A percentile compares a stretch with the other conserved stretches of the same genome.
phyloP scores from a whole-genome alignment of 1,139 yeast species.

The Geotrichum reessii region DNA sequence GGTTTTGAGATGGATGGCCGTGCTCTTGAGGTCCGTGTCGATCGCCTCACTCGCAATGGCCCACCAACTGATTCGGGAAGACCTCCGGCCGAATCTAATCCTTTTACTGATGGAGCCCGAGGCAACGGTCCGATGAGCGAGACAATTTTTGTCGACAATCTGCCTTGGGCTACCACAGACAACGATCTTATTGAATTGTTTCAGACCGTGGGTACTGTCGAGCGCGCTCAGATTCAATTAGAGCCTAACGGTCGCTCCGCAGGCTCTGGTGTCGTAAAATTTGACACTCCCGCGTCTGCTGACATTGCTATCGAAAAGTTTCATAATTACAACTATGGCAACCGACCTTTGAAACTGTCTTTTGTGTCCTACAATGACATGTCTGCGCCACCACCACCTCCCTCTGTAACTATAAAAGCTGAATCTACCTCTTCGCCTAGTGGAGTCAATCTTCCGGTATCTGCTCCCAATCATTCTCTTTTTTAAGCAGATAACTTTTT shows the following conservation, averaged over 20 bases:
- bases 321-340: conserved; percentile 78
- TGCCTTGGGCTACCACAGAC: conserved; percentile 84
- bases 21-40: conserved; percentile 63
- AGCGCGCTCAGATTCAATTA: conserved; percentile 70
- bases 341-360: conserved; percentile 60
- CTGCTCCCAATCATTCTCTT: background rate
- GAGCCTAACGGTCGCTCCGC: conserved; percentile 63
- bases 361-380: conserved; percentile 41
- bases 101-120: conserved; percentile 57
- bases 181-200: conserved; percentile 82
- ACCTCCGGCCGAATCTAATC: conserved; percentile 29
- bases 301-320: conserved; percentile 68
- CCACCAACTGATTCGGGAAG: conserved; percentile 32
- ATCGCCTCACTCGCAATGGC: conserved; percentile 45
- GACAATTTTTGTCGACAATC: conserved; percentile 64
- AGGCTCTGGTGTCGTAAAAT: conserved; percentile 81
- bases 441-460: background rate
- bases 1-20: conserved; percentile 91
- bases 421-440: background rate
- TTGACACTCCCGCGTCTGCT: conserved; percentile 63
- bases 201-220: conserved; percentile 75
- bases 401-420: conserved; percentile 4
- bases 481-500: background rate
- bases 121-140: conserved; percentile 62
- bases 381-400: conserved; percentile 6